Conservation (phyloP, 2,329 filamentous ascomycete genomes). For the Cercospora sp. region DNA sequence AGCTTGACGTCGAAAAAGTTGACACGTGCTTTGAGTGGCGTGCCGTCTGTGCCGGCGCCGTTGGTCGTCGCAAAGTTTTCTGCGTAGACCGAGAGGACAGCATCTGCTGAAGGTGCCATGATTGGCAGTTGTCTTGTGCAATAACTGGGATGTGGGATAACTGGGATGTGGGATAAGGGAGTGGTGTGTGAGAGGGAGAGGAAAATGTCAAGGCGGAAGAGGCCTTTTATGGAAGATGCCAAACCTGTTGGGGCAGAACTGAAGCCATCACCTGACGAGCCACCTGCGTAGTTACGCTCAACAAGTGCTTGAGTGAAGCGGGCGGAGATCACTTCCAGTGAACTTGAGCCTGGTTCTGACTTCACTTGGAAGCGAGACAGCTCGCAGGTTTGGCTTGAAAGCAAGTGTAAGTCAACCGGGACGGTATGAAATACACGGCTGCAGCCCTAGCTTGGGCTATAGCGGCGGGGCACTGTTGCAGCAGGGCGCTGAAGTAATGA, state of each 20-base stretch:
- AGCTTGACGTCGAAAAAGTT: neutral
- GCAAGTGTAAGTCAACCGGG: too few relatives aligned
- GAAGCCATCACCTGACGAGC: neutral
- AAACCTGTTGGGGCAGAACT: neutral
- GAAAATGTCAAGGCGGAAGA: neutral
- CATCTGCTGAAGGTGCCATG: neutral
- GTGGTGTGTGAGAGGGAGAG: neutral
- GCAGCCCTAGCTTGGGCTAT: too few relatives aligned
- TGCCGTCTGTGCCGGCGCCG: neutral
- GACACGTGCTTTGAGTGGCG: neutral
- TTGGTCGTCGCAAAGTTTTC: neutral
- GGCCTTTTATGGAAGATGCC: neutral
- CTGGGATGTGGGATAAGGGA: neutral
- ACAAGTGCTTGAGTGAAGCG: neutral
- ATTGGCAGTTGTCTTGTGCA: neutral
- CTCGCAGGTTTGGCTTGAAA: neutral
- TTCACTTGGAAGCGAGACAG: neutral
- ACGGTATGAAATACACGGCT: too few relatives aligned
- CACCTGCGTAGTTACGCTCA: neutral
- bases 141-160: neutral
- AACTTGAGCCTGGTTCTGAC: neutral
- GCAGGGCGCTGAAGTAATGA: too few relatives aligned
- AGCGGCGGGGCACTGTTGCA: too few relatives aligned
- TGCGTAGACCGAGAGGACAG: neutral
- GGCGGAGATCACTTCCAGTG: neutral